Percentiles rank a stretch among this genome's conserved stretches.
phyloP scores from a whole-genome alignment of 208 protist species.

The Tritrichomonas foetus region DNA sequence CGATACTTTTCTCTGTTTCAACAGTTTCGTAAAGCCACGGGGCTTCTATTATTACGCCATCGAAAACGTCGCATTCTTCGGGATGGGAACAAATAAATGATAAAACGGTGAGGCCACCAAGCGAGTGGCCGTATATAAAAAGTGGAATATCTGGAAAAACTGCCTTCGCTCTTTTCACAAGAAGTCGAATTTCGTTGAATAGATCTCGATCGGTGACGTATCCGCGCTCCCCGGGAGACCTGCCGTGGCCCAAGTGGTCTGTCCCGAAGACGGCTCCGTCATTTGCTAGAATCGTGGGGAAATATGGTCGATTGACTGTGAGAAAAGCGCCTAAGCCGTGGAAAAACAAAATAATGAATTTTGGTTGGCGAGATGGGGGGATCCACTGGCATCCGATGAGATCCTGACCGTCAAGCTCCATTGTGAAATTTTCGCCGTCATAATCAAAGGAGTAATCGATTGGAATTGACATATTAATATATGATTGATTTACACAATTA shows the following conservation, averaged over 20 bases:
- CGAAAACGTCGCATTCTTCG: neutral
- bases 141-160: neutral
- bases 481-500: too few relatives aligned
- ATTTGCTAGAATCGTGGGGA: neutral
- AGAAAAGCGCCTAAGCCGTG: neutral
- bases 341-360: neutral
- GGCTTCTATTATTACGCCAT: neutral
- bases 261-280: neutral
- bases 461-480: too few relatives aligned
- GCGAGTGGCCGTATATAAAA: neutral
- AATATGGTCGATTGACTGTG: neutral
- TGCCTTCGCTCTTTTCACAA: neutral
- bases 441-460: slow-evolving; percentile 12
- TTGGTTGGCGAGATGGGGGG: neutral
- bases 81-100: neutral
- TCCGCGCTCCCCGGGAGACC: neutral
- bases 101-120: neutral
- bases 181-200: neutral
- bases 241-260: neutral
- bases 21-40: neutral
- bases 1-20: too few relatives aligned
- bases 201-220: neutral
- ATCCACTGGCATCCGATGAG: neutral
- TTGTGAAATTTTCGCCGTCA: slow-evolving; percentile 10
- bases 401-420: neutral